Conservation (phyloP, 495 filamentous ascomycete species). For the Podospora sp. region DNA sequence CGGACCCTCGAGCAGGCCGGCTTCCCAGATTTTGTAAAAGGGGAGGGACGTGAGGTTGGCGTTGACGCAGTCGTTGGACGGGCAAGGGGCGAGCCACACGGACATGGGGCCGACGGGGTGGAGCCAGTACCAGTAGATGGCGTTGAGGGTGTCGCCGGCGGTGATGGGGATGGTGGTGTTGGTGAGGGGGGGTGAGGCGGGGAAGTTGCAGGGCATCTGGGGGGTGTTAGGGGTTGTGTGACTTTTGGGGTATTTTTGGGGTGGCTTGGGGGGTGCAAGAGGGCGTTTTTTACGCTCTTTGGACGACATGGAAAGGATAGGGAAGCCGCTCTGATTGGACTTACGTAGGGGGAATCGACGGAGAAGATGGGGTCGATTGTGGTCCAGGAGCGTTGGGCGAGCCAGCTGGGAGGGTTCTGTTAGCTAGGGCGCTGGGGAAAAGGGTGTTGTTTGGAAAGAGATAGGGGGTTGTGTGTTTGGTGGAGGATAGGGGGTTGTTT, state of each 20-base stretch:
- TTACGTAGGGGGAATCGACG: slow-evolving; percentile 35
- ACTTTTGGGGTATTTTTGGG: too few relatives aligned
- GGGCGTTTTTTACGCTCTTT: too few relatives aligned
- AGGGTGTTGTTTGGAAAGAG: too few relatives aligned
- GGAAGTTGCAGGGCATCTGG: slow-evolving; percentile 51
- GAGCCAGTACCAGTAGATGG: slow-evolving; percentile 56
- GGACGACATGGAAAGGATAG: too few relatives aligned
- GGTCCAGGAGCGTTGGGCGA: slow-evolving; percentile 48
- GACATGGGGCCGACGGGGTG: slow-evolving; percentile 57
- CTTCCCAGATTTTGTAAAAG: slow-evolving; percentile 60
- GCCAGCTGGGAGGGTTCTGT: slow-evolving; percentile 29
- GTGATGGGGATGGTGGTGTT: slow-evolving; percentile 43
- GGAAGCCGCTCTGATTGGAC: too few relatives aligned
- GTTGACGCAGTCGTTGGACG: slow-evolving; percentile 40
- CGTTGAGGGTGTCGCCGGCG: slow-evolving; percentile 48
- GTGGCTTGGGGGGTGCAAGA: too few relatives aligned
- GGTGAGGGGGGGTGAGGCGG: slow-evolving; percentile 43
- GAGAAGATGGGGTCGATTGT: slow-evolving; percentile 51
- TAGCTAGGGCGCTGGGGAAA: too few relatives aligned
- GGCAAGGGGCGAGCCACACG: slow-evolving; percentile 51
- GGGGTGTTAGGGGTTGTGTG: too few relatives aligned
- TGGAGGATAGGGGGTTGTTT: too few relatives aligned
- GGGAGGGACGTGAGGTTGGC: slow-evolving; percentile 43
- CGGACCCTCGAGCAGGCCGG: slow-evolving; percentile 47
- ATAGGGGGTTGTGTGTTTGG: too few relatives aligned